Evolutionary conservation across 768 basidiomycete species (phyloP).

Genomic region (Boletus sp.): DNA sequence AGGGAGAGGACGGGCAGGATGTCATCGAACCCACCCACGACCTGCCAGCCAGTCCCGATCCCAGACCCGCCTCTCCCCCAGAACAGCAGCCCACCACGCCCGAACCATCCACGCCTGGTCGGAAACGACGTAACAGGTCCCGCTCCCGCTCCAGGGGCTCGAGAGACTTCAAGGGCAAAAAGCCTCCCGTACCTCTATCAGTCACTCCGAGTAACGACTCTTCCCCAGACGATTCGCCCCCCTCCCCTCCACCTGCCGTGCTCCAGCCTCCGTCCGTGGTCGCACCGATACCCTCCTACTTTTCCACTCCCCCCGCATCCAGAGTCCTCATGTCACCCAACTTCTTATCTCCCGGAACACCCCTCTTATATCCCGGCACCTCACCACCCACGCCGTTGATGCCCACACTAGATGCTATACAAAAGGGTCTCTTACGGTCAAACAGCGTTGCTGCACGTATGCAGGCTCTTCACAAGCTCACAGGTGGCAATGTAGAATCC

Average conservation of each 20-base stretch:
- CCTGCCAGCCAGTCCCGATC: conserved; percentile 19
- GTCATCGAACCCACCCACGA: conserved; percentile 6
- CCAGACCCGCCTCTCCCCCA: conserved; percentile 27
- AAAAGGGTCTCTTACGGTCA: conserved; percentile 79
- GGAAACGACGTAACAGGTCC: conserved; percentile 72
- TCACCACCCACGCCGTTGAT: conserved; percentile 61
- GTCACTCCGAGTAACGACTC: conserved; percentile 60
- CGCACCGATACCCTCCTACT: conserved; percentile 60
- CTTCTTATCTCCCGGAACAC: conserved; percentile 51
- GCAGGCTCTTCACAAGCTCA: conserved; percentile 82
- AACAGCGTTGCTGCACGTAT: conserved; percentile 85
- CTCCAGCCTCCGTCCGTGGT: conserved; percentile 32
- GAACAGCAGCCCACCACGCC: conserved; percentile 36
- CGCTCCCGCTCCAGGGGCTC: conserved; percentile 61
- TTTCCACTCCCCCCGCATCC: conserved; percentile 44
- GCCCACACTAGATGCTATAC: conserved; percentile 77
- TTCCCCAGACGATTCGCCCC: conserved; percentile 58
- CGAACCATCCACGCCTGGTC: conserved; percentile 39
- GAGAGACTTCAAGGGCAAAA: conserved; percentile 69
- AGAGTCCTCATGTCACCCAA: conserved; percentile 42
- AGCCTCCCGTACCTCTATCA: conserved; percentile 43
- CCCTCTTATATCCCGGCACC: conserved; percentile 61
- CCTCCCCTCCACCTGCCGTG: conserved; percentile 28
- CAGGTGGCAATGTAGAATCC: conserved; percentile 61
- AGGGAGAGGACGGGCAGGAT: conserved; percentile 35